Percentiles rank a stretch among this genome's conserved stretches.
Evolutionary conservation across 805 yeast species (phyloP).

Genomic region (Monosporozyma servazzii): DNA sequence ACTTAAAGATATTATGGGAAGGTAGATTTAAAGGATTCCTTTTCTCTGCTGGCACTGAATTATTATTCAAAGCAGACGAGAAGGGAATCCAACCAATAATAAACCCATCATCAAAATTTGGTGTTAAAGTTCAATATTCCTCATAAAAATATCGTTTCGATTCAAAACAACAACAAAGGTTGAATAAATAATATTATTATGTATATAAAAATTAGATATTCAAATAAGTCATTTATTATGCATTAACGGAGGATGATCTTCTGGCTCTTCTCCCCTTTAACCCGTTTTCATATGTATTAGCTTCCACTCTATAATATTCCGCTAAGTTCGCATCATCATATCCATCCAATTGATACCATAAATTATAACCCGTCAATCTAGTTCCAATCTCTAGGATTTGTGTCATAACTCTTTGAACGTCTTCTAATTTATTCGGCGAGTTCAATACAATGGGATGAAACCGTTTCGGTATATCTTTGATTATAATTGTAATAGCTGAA

Average conservation of each 20-base stretch:
- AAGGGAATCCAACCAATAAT: neutral
- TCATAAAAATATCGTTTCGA: constrained; percentile 6
- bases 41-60: constrained; percentile 60
- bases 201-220: neutral
- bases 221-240: neutral
- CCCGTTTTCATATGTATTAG: constrained; percentile 44
- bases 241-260: constrained; percentile 5
- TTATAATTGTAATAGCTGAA: constrained; percentile 57
- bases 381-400: constrained; percentile 49
- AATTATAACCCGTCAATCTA: constrained; percentile 49
- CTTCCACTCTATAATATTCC: constrained; percentile 50
- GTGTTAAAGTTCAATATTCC: neutral
- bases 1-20: constrained; percentile 71
- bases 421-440: constrained; percentile 50
- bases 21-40: constrained; percentile 76
- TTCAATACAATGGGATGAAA: constrained; percentile 56
- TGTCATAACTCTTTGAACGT: constrained; percentile 55
- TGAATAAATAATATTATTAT: neutral
- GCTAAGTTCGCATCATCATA: constrained; percentile 57
- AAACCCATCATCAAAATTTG: neutral
- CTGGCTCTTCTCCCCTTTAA: constrained; percentile 31
- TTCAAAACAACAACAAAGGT: neutral
- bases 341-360: constrained; percentile 83
- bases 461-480: constrained; percentile 57
- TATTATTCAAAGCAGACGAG: constrained; percentile 31